Base-by-base conservation (phyloP, 805 yeast genomes). In the Saccharomycopsis fermentans region DNA sequence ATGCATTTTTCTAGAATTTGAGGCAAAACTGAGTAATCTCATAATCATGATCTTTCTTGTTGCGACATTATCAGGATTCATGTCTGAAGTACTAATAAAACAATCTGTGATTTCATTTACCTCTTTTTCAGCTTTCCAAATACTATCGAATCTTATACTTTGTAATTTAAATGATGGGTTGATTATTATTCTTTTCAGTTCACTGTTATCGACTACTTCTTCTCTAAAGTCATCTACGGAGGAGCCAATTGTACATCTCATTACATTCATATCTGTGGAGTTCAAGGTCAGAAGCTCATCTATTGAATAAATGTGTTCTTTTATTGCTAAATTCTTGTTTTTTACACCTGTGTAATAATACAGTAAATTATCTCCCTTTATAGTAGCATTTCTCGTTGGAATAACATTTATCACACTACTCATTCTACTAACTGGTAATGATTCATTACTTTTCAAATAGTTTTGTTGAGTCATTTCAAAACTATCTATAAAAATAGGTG, bases 21-120 rank as follows among this genome's bases (percentile, higher is more conserved):
- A 66, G 4, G 74, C 72, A 26, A 73, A 65, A 0, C 70, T 68
- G 14, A 77, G 55, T 27, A 77, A 67, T 50, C 69, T 65, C 32
- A 72, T 39, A 5, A 72, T 37, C 34, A 67, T 67, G 4, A 76
- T 57, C 26, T 66, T 57, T 50, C 66, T 69, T 1, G 73, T 67
- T 8, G 65, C 64, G 2, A 50, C 29, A 60, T 71, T 72, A 19
- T 59, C 32, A 0, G 60, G 53, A 26, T 54, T 55, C 1, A 43
- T 27, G 24, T 27, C 27, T 1, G 24, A 1, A 14, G 54, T 59
- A 27, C 56, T 55, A 4, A 59, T 56, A 3, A 68, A 35, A 1
- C 17, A 43, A 9, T 39, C 39, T n/a, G 62, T 53, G 1, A 68
- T 58, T 16, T 71, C 72, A 6, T 52, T 48, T 53, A 71, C 59